phyloP scores from a whole-genome alignment of 1,139 yeast species.

The Zygotorulaspora mrakii region DNA sequence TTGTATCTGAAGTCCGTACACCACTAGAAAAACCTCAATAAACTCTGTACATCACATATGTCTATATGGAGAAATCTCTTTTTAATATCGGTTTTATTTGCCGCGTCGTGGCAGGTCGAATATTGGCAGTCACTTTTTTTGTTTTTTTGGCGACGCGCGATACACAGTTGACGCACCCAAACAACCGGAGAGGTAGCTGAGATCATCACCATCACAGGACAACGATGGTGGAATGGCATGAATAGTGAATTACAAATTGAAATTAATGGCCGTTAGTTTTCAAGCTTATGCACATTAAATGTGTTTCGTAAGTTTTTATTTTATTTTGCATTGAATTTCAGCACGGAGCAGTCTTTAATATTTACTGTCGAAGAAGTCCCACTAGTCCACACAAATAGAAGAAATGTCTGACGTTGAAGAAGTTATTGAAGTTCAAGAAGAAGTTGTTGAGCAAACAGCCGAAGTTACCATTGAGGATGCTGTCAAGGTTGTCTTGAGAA shows the following conservation, averaged over 20 bases:
- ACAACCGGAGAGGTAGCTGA: not conserved
- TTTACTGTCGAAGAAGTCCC: conserved; percentile 85
- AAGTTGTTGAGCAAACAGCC: conserved; percentile 78
- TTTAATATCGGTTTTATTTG: no score
- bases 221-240: not conserved
- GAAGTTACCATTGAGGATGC: conserved; percentile 98
- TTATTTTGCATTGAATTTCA: conserved; percentile 14
- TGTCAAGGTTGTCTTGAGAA: conserved; percentile 96
- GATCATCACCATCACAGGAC: not conserved
- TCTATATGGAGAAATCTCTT: no score
- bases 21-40: no score
- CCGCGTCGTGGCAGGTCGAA: no score
- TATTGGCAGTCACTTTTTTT: no score
- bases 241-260: not conserved
- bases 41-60: no score
- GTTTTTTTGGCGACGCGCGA: no score
- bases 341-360: conserved; percentile 65
- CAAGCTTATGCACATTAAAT: not conserved
- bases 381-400: conserved; percentile 28
- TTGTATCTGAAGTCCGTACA: no score
- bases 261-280: not conserved
- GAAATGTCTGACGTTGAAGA: conserved; percentile 78
- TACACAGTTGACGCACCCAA: conserved; percentile 4
- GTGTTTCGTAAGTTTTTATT: conserved; percentile 6
- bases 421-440: conserved; percentile 71